These are phyloP conservation scores for Areca catechu DNA, from an alignment of 176 grass and related monocot species.

Conservation along the genomic window DNA sequence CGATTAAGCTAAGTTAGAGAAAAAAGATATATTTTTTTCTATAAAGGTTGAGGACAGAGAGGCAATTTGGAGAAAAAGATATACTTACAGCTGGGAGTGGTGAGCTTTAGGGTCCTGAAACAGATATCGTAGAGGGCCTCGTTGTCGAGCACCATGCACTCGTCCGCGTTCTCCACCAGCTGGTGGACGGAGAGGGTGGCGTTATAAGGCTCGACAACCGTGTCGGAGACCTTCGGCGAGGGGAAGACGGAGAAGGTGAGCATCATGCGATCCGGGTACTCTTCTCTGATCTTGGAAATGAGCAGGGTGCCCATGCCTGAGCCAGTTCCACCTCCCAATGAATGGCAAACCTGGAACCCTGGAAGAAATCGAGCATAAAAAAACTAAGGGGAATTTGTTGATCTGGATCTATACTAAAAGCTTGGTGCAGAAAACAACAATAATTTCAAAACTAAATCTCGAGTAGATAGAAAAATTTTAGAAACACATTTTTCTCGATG, in stretches of 20 bases:
- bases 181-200: constrained; percentile 3
- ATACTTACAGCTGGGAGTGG: constrained; percentile 1
- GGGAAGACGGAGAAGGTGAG: constrained; percentile 11
- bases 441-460: too few relatives aligned
- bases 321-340: neutral
- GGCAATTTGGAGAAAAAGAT: too few relatives aligned
- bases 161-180: constrained; percentile 6
- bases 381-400: too few relatives aligned
- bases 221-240: constrained; percentile 6
- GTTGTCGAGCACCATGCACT: constrained; percentile 9
- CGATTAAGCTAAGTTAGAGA: too few relatives aligned
- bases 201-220: constrained; percentile 1
- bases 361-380: neutral
- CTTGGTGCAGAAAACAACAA: too few relatives aligned
- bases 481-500: too few relatives aligned
- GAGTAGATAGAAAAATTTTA: too few relatives aligned
- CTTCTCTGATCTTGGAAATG: constrained; percentile 6
- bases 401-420: too few relatives aligned
- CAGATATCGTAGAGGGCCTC: constrained; percentile 9
- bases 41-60: too few relatives aligned
- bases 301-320: constrained; percentile 5
- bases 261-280: constrained; percentile 4
- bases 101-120: constrained; percentile 9
- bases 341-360: constrained; percentile 9
- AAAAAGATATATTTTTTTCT: too few relatives aligned